Evolutionary conservation across 805 yeast genomes (phyloP), one percentile per base, ranked within the genome.

Genomic region (Ogataea henricii): DNA sequence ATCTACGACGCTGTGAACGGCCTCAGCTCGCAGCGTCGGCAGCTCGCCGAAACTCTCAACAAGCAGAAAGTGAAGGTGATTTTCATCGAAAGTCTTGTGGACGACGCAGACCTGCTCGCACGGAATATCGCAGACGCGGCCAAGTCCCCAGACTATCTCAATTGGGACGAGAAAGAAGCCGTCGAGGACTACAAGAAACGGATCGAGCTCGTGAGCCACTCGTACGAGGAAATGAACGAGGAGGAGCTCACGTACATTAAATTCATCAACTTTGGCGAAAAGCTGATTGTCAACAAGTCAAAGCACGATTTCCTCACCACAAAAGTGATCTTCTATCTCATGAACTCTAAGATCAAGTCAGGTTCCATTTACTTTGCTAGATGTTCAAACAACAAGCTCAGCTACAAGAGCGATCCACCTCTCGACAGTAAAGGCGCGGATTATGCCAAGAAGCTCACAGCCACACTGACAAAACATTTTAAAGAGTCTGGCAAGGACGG

Each of bases 1-100:
- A 88, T 94, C 18, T 94, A 88, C 67, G 99, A 94, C 67, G 98
- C 98, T 0, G 87, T 94, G 43, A 94, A 94, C 64, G 96, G 94
- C 5, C 70, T 85, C 40, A 80, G 85, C 17, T 74, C 76, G 43
- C 86, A 85, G 55, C 76, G 99, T 56, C 58, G 73, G 6, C 78
- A 76, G 25, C 67, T 92, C 32, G 78, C 77, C 22, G 73, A 74
- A 27, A 67, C 68, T 48, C 82, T 92, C 57, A 69, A 72, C 6
- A 69, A 71, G 37, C 71, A 77, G 50, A 81, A 82, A 54, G 83
- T 91, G 48, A 91, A 87, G 65, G 85, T 86, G 22, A 66, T 94
- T 45, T 94, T 91, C 65, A 89, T 94, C 49, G 99, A 94, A 68
- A 85, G 94, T 37, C 74, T 88, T 27, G 84, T 90, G 48, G 89